A percentile compares a stretch with the other conserved stretches of the same genome.
phyloP scores from a whole-genome alignment of 352 stramenopile genomes.

The Globisporangium abappressorium region DNA sequence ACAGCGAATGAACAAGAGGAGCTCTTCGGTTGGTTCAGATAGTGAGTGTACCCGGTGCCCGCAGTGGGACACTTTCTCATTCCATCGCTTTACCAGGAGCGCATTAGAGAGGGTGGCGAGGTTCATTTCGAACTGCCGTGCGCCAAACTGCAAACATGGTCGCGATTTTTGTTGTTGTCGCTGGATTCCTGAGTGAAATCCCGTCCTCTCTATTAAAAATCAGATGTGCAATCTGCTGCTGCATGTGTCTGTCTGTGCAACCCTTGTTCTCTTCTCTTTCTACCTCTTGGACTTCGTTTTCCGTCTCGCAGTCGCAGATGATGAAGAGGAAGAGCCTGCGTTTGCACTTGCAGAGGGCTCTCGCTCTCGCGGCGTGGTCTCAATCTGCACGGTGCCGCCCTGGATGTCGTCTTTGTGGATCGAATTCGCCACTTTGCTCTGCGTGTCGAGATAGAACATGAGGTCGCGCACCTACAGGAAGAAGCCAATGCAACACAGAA shows the following conservation, averaged over 20 bases:
- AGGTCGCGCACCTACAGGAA: conserved; percentile 56
- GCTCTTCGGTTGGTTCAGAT: too few species aligned
- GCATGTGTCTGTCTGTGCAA: not conserved
- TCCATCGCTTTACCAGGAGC: too few species aligned
- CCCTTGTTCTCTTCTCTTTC: not conserved
- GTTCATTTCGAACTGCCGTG: too few species aligned
- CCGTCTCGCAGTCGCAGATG: conserved; percentile 12
- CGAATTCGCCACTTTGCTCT: conserved; percentile 83
- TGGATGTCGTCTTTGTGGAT: conserved; percentile 79
- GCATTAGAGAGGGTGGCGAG: too few species aligned
- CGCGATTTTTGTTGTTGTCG: not conserved
- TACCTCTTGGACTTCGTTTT: conserved; percentile 25
- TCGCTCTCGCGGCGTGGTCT: conserved; percentile 27
- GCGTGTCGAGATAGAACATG: conserved; percentile 90
- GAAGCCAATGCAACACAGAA: not conserved
- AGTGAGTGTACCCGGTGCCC: too few species aligned
- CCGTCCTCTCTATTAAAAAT: not conserved
- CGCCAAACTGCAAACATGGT: too few species aligned
- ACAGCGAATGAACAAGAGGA: too few species aligned
- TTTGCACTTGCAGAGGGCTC: conserved; percentile 15
- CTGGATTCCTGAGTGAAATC: not conserved
- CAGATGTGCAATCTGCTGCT: not conserved
- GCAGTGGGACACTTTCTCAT: too few species aligned
- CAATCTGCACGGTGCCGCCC: conserved; percentile 73
- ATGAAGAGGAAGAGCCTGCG: not conserved